Conservation (phyloP, 495 filamentous ascomycete genomes). For the Friedmanniomyces endolithicus region DNA sequence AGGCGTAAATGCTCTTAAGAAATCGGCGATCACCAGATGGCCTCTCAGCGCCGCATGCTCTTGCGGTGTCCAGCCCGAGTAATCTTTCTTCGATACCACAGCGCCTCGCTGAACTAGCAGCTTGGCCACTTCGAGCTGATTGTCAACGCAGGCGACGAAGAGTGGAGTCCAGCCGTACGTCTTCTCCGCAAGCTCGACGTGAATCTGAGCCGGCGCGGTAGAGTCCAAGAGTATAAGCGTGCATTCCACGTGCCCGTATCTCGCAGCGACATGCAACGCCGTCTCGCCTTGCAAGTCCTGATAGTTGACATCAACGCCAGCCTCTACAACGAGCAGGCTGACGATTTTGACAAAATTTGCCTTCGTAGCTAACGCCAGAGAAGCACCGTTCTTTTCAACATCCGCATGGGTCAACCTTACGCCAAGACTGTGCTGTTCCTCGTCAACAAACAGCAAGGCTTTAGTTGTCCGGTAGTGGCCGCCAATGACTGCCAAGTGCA, state of each 20-base stretch:
- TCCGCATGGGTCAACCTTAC: constrained; percentile 50
- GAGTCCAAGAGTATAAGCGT: constrained; percentile 61
- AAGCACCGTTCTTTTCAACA: constrained; percentile 76
- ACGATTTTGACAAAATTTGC: constrained; percentile 74
- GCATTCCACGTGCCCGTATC: constrained; percentile 74
- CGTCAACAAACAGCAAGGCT: constrained; percentile 65
- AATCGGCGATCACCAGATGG: constrained; percentile 63
- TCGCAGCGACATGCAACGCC: constrained; percentile 80
- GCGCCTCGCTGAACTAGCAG: constrained; percentile 64
- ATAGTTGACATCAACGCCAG: constrained; percentile 87
- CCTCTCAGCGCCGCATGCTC: constrained; percentile 87
- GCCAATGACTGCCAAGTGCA: constrained; percentile 85
- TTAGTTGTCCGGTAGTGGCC: constrained; percentile 79
- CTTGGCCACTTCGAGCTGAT: constrained; percentile 55
- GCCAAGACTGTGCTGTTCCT: constrained; percentile 47
- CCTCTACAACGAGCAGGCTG: constrained; percentile 65
- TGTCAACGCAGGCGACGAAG: constrained; percentile 83
- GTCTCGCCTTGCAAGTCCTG: constrained; percentile 90
- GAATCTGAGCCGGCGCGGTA: constrained; percentile 51
- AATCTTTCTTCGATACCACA: constrained; percentile 57
- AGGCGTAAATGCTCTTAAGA: constrained; percentile 44
- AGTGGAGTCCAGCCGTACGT: constrained; percentile 88
- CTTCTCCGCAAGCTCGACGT: constrained; percentile 68
- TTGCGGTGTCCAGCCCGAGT: constrained; percentile 86
- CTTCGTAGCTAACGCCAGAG: constrained; percentile 74